Percentiles rank a stretch among this genome's conserved stretches.
phyloP scores from a whole-genome alignment of 257 asterid genomes.

The Phtheirospermum japonicum region DNA sequence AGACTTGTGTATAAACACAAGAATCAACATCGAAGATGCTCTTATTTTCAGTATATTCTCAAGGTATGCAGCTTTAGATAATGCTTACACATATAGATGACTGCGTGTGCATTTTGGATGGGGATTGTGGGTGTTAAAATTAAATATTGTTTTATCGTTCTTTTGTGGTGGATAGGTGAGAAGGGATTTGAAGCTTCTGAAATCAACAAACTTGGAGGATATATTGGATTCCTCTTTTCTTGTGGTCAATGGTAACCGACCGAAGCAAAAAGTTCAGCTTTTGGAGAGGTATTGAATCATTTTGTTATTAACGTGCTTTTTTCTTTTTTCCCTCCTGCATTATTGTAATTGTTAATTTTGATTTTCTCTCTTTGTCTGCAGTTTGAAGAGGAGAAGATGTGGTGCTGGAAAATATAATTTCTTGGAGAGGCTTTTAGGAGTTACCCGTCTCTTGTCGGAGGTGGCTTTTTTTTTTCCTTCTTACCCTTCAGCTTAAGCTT shows the following conservation, averaged over 20 bases:
- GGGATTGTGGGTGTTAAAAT: neutral
- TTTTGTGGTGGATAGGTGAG: conserved; percentile 55
- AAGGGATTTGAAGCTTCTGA: conserved; percentile 80
- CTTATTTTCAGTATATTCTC: conserved; percentile 73
- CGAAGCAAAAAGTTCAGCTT: conserved; percentile 83
- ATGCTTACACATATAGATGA: too few relatives aligned
- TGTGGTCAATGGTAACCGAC: conserved; percentile 71
- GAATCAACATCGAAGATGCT: conserved; percentile 81
- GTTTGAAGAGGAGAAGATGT: conserved; percentile 75
- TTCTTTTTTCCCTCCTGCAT: neutral
- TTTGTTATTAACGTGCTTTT: conserved; percentile 9
- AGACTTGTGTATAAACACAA: conserved; percentile 85
- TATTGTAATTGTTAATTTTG: neutral
- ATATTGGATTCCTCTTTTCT: conserved; percentile 58
- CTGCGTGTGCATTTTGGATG: conserved; percentile 18
- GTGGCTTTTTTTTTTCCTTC: conserved; percentile 32
- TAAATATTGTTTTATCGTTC: neutral
- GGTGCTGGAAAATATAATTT: conserved; percentile 58
- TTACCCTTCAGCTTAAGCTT: neutral
- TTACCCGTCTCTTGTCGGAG: conserved; percentile 65
- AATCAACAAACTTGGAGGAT: conserved; percentile 64
- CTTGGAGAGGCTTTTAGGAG: conserved; percentile 83
- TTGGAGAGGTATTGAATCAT: conserved; percentile 57
- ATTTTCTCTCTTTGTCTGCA: conserved; percentile 30
- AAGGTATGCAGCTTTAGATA: conserved; percentile 70